These are phyloP conservation scores for Alternaria solani DNA, from an alignment of 2,329 filamentous ascomycete species.

Conservation along the genomic window DNA sequence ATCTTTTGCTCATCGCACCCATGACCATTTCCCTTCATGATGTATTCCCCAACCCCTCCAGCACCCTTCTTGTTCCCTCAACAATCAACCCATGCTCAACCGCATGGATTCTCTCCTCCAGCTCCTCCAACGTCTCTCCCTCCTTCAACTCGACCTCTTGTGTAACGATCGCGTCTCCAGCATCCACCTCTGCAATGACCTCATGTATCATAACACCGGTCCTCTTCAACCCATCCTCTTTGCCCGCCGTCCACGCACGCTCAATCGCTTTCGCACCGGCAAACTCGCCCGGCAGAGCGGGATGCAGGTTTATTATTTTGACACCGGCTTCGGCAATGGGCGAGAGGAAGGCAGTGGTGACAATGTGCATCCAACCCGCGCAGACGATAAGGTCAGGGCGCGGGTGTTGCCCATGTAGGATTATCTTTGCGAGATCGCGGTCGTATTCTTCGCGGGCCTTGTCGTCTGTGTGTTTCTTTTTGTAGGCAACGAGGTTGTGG, in stretches of 20 bases:
- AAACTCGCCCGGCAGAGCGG: constrained; percentile 75
- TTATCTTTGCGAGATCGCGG: constrained; percentile 72
- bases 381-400: constrained; percentile 78
- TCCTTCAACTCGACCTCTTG: constrained; percentile 71
- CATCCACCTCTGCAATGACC: constrained; percentile 78
- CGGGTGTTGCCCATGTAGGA: constrained; percentile 63
- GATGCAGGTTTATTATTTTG: constrained; percentile 83
- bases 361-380: constrained; percentile 85
- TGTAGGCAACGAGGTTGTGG: constrained; percentile 82
- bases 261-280: constrained; percentile 81
- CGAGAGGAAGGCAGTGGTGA: constrained; percentile 73
- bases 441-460: constrained; percentile 74
- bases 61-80: constrained; percentile 68
- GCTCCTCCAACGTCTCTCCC: constrained; percentile 64
- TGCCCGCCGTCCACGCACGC: constrained; percentile 76
- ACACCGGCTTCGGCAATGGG: constrained; percentile 70
- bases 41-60: constrained; percentile 49
- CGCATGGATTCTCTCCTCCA: constrained; percentile 77
- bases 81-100: constrained; percentile 83
- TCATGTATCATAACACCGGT: constrained; percentile 91
- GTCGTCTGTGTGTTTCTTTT: constrained; percentile 66
- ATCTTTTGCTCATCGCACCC: not conserved
- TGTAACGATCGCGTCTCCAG: constrained; percentile 76
- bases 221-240: constrained; percentile 70
- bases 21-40: not conserved